Base-by-base conservation (phyloP, 2,329 filamentous ascomycete species). In the Akanthomyces muscarius region DNA sequence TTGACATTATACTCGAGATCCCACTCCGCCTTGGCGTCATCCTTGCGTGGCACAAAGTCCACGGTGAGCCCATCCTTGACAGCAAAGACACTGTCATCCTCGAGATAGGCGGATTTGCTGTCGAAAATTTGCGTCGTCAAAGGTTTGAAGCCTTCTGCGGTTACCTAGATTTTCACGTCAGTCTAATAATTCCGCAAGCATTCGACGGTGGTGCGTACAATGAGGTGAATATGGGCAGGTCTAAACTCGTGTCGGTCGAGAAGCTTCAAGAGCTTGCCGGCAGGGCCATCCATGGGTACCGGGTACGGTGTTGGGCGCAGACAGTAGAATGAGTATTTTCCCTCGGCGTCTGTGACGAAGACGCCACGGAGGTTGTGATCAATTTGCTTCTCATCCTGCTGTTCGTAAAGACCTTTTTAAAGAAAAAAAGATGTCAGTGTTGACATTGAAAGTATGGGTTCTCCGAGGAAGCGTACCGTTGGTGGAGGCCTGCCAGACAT, bases 401-500 rank as follows among this genome's bases (percentile, higher is more conserved):
- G 89, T 76, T 92, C 89, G 67, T 89, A 88, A 70, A 81, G 70
- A 10, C 78, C 77, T 77, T 30, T 30, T 30, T 30, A 2, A 30
- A 5, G 28, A 10, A 6, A 3, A 8, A 38, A n/a, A 0, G 16
- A 14, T 25, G 23, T 14, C 0, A 52, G 1, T 8, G 2, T 23
- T 16, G 11, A 30, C 16, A 13, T 21, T 8, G 36, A 21, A 4
- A 48, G 13, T 3, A 53, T 28, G 28, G 7, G 3, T 23, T 30
- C 5, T 16, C 21, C 4, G 5, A 3, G 13, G 11, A 14, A n/a
- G 5, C 50, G 3, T 74, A 75, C 85, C 80, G 70, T 94, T 93
- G 38, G 90, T 89, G 0, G 86, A 89, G 0, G 89, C 89, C 71
- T 93, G 87, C 90, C 91, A 95, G 59, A 93, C 82, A 70, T 94